Conservation (phyloP, 306 rosid genomes). For the Calophaca sinica region DNA sequence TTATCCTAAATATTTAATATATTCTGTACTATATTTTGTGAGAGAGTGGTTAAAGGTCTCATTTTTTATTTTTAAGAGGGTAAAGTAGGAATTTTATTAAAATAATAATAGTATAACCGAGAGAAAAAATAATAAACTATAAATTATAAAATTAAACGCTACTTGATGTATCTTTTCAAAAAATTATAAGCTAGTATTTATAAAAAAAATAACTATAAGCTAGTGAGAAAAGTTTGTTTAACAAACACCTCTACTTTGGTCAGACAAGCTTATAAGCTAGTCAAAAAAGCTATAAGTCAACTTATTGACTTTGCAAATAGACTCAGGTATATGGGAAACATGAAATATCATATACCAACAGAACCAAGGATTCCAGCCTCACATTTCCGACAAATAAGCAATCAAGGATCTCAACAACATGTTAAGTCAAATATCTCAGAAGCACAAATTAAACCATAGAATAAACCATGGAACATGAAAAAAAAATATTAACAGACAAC, state of each 20-base stretch:
- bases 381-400: constrained; percentile 34
- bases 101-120: too few species aligned
- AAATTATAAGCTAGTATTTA: too few species aligned
- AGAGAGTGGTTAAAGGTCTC: too few species aligned
- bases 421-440: constrained; percentile 37
- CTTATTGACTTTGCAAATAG: background rate
- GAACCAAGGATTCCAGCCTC: constrained; percentile 23
- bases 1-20: too few species aligned
- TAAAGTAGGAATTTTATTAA: too few species aligned
- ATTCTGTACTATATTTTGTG: too few species aligned
- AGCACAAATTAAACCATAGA: constrained; percentile 12
- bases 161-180: background rate
- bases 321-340: constrained; percentile 12
- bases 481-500: background rate
- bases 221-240: background rate
- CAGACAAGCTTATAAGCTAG: background rate
- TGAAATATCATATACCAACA: constrained; percentile 25
- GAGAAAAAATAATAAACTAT: too few species aligned
- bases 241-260: background rate
- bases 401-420: constrained; percentile 30
- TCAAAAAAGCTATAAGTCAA: background rate
- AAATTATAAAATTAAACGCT: background rate
- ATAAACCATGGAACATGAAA: constrained; percentile 8
- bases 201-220: background rate
- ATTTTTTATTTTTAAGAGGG: too few species aligned